Evolutionary conservation across 2,329 filamentous ascomycete species (phyloP), one percentile per base, ranked within the genome.

Genomic region (Stemphylium vesicarium): DNA sequence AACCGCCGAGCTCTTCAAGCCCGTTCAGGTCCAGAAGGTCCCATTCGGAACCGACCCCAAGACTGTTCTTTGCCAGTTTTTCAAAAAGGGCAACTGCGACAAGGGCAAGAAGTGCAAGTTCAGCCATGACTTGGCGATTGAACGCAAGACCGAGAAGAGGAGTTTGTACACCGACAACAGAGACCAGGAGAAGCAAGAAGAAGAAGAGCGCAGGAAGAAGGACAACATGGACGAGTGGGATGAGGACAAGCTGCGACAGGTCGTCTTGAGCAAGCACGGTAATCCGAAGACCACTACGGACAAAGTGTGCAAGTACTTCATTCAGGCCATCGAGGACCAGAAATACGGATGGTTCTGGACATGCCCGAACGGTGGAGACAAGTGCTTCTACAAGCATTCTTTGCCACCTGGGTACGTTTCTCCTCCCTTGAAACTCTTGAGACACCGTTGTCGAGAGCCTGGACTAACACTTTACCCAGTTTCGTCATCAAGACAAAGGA

Each of bases 321-420:
- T 98, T 74, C 88, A 93, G 65, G 95, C 95, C 22, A 95, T 99
- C 60, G 95, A 99, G 79, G 95, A 99, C 73, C 91, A 92, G 70
- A 99, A 98, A 79, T 99, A 99, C 71, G 95, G 95, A 60, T 99
- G 95, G 95, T 98, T 99, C 80, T 99, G 95, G 95, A 84, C 87
- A 56, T 99, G 95, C 84, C 95, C 95, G 41, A 98, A 98, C 72
- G 93, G 92, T 63, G 94, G 91, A 61, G 90, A 99, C 74, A 91
- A 96, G 78, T 99, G 95, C 89, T 98, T 95, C 89, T 99, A 99
- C 76, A 93, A 90, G 79, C 95, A 99, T 77, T 92, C 90, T 70
- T 83, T 99, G 69, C 95, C 96, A 67, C 90, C 93, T 71, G 95
- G 95, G 91, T 96, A 86, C 72, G 90, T 85, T 32, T 59, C 29